Evolutionary conservation across 345 rosid species (phyloP), one percentile per base, ranked within the genome.

Genomic region (Populus euphratica): DNA sequence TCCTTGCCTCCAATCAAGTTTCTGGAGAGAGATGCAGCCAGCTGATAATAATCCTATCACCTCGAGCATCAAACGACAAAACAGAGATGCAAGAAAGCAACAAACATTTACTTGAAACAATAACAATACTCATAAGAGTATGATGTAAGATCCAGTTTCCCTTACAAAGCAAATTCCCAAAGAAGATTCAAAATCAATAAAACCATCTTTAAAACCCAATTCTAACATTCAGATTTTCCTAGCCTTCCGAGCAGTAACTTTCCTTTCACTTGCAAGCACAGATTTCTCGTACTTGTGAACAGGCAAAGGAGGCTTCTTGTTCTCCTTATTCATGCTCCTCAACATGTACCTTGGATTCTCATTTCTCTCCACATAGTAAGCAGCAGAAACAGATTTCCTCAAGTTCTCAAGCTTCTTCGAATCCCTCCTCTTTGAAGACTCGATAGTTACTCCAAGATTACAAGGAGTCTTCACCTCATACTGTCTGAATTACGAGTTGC

Each of bases 271-370:
- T 6, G 85, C 86, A 14, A 59, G 25, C 1, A 62, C 66, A 1
- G 85, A 81, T 59, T 72, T 85, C 72, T 79, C 84, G 27, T 14
- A 72, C 41, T 27, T 38, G 71, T 76, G 74, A 20, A 82, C 36
- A 43, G 90, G 83, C 73, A 87, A 59, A 2, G 96, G 89, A 56
- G 93, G 93, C 75, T 90, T 93, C 85, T 82, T 89, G 81, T 84
- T 93, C 81, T 87, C 98, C 71, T 91, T 91, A n/a, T 81, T 81
- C 87, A 87, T 86, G 79, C 99, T 93, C 81, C 97, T 92, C 74
- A 95, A 80, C 71, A 85, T 39, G 69, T 95, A 95, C 85, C 98
- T 84, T 0, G 97, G 94, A 68, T 73, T 70, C 36, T 79, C 84
- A 25, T 65, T 87, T 76, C 74, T 81, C 64, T 83, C 91, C 70